phyloP scores from a whole-genome alignment of 306 rosid species.

The Castanea crenata region DNA sequence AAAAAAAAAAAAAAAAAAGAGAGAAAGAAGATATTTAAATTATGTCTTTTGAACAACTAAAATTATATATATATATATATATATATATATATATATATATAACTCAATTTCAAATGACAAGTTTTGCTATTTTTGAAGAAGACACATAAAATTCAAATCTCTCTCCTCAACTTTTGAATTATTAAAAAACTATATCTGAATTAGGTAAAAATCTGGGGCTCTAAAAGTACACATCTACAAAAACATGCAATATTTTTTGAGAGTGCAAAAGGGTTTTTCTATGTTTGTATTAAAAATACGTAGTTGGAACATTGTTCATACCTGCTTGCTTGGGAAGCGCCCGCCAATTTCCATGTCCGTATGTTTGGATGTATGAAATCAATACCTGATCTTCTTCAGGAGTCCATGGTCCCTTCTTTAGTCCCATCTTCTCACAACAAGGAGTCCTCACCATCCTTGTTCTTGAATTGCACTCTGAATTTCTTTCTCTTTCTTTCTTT shows the following conservation, averaged over 20 bases:
- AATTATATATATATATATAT: neutral
- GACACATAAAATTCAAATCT: too few species aligned
- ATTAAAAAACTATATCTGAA: too few species aligned
- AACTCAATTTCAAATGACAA: too few species aligned
- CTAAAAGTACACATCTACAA: too few species aligned
- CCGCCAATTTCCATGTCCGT: constrained; percentile 94
- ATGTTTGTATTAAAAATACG: neutral
- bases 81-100: too few species aligned
- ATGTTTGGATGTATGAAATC: constrained; percentile 45
- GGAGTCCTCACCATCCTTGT: constrained; percentile 85
- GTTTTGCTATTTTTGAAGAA: too few species aligned
- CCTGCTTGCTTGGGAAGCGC: constrained; percentile 96
- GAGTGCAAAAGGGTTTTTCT: too few species aligned
- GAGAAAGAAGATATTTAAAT: neutral
- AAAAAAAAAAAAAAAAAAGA: too few species aligned
- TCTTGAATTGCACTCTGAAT: neutral
- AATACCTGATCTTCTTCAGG: constrained; percentile 78
- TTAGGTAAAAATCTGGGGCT: too few species aligned
- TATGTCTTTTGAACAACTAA: neutral
- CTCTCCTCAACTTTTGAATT: too few species aligned
- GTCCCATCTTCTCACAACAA: constrained; percentile 88
- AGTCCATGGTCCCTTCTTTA: constrained; percentile 94
- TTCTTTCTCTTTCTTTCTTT: neutral
- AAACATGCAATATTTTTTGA: too few species aligned
- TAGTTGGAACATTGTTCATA: neutral